These are phyloP conservation scores for Osmanthus fragrans DNA, from an alignment of 257 asterid species.

Conservation along the genomic window DNA sequence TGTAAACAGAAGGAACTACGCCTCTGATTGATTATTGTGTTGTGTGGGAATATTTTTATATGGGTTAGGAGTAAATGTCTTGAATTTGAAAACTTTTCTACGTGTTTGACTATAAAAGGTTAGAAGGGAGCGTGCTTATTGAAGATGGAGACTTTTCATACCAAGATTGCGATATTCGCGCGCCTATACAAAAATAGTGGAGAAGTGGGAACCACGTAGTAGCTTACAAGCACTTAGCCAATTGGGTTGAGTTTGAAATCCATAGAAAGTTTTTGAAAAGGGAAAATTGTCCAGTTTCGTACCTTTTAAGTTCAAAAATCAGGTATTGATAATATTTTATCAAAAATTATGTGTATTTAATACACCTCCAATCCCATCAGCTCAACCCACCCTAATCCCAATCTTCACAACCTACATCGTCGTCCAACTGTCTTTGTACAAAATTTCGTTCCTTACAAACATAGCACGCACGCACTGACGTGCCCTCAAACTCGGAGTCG, in stretches of 20 bases:
- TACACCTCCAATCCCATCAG: too few relatives aligned
- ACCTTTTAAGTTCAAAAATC: too few relatives aligned
- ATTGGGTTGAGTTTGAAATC: not conserved
- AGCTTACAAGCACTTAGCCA: not conserved
- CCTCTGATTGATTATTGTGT: constrained; percentile 23
- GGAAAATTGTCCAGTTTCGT: too few relatives aligned
- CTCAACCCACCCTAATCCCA: too few relatives aligned
- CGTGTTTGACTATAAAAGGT: constrained; percentile 26
- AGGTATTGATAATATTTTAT: too few relatives aligned
- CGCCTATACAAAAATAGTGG: constrained; percentile 26
- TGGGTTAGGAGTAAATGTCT: constrained; percentile 12
- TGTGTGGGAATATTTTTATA: not conserved
- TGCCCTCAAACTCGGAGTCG: too few relatives aligned
- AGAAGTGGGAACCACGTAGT: constrained; percentile 26
- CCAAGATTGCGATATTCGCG: constrained; percentile 51
- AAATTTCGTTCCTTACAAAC: too few relatives aligned
- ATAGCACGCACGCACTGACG: too few relatives aligned
- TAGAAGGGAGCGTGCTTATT: constrained; percentile 26
- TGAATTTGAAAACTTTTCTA: constrained; percentile 1
- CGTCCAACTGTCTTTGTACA: too few relatives aligned
- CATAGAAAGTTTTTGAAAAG: too few relatives aligned
- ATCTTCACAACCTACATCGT: too few relatives aligned
- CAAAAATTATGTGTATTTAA: too few relatives aligned
- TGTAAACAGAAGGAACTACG: constrained; percentile 7
- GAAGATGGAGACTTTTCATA: constrained; percentile 34